Conservation (phyloP, 257 asterid genomes). For the Nicotiana knightiana region DNA sequence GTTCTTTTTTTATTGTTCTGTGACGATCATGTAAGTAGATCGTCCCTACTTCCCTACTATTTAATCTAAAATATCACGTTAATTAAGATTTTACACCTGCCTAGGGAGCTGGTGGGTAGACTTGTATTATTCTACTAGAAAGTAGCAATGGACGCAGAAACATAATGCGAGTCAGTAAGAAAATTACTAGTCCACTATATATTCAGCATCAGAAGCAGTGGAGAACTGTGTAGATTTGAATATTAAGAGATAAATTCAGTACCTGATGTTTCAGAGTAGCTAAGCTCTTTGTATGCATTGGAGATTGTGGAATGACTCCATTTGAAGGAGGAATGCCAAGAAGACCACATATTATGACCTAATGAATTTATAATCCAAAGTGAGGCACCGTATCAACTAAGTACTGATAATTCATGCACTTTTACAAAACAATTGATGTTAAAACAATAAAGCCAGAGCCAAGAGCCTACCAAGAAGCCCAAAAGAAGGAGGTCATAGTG, state of each 20-base stretch:
- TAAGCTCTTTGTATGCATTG: constrained; percentile 95
- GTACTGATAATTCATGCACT: neutral
- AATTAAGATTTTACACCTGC: neutral
- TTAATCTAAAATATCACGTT: neutral
- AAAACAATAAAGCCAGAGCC: neutral
- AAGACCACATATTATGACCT: constrained; percentile 94
- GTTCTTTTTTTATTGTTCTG: neutral
- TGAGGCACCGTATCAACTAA: neutral
- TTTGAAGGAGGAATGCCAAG: constrained; percentile 97
- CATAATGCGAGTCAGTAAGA: neutral
- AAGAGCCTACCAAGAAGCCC: constrained; percentile 73
- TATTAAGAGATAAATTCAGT: neutral
- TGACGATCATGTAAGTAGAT: neutral
- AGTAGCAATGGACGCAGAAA: neutral
- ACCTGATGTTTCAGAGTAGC: constrained; percentile 99
- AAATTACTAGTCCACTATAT: neutral
- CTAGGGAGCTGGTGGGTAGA: neutral
- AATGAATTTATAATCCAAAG: constrained; percentile 5
- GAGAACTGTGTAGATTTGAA: neutral
- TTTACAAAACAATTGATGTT: neutral
- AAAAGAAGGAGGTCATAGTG: constrained; percentile 94
- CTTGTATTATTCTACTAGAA: neutral
- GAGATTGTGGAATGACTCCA: constrained; percentile 98
- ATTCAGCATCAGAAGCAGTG: neutral
- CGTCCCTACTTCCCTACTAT: neutral